Evolutionary conservation across 2,329 filamentous ascomycete genomes (phyloP).

Genomic region (Thermoascus crustaceus): DNA sequence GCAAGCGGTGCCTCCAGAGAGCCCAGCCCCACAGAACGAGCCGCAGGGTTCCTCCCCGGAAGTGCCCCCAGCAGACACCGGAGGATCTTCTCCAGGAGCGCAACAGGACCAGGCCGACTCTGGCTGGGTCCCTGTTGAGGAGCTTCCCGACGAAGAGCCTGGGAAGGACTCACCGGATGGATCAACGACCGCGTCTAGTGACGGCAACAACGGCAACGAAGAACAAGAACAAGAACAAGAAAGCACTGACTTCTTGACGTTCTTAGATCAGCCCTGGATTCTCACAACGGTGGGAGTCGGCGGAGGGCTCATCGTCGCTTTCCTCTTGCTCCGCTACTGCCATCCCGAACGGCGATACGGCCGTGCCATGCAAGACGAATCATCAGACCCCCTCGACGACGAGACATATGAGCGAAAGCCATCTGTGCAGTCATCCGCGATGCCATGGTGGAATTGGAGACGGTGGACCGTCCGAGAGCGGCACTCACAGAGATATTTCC

Average conservation of each 20-base stretch:
- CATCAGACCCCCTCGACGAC: slow-evolving; percentile 12
- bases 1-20: slow-evolving; percentile 29
- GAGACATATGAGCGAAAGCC: slow-evolving; percentile 13
- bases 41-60: slow-evolving; percentile 6
- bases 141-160: too few relatives aligned
- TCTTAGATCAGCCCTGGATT: not conserved
- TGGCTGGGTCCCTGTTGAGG: too few relatives aligned
- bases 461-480: slow-evolving; percentile 15
- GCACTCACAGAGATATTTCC: slow-evolving; percentile 17
- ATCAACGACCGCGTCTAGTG: too few relatives aligned
- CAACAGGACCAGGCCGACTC: not conserved
- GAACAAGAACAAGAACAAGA: not conserved
- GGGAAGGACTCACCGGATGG: too few relatives aligned
- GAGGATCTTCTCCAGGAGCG: not conserved
- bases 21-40: slow-evolving; percentile 20
- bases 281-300: not conserved
- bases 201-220: slow-evolving; percentile 1
- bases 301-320: not conserved
- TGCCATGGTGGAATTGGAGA: slow-evolving; percentile 26
- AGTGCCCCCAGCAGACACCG: not conserved
- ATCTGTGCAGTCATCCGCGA: slow-evolving; percentile 3
- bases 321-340: slow-evolving; percentile 1
- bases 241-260: not conserved
- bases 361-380: slow-evolving; percentile 4
- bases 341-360: slow-evolving; percentile 7